phyloP scores from a whole-genome alignment of 345 rosid species.

The Citropsis articulata region DNA sequence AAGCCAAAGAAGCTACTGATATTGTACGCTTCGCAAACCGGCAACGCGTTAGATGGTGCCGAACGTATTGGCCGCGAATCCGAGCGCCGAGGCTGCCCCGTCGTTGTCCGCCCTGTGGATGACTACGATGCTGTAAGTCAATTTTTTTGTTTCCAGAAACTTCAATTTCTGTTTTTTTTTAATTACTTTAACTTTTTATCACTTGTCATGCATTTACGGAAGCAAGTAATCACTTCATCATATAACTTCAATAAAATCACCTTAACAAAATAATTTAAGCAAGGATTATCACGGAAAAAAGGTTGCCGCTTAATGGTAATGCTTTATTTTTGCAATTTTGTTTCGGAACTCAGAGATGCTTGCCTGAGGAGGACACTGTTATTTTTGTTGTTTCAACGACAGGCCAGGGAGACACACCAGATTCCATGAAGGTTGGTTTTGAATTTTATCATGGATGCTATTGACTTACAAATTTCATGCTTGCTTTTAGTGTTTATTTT shows the following conservation, averaged over 20 bases:
- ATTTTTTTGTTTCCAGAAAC: not conserved
- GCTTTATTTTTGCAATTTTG: not conserved
- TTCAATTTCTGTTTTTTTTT: not conserved
- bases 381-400: constrained; percentile 92
- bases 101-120: constrained; percentile 47
- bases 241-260: too few species aligned
- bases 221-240: too few species aligned
- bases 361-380: constrained; percentile 51
- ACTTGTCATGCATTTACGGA: too few species aligned
- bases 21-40: constrained; percentile 80
- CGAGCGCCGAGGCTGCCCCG: constrained; percentile 65
- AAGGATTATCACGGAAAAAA: not conserved
- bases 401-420: constrained; percentile 95
- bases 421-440: constrained; percentile 65
- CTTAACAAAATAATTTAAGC: too few species aligned
- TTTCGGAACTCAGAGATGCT: constrained; percentile 47
- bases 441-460: not conserved
- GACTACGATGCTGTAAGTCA: constrained; percentile 58
- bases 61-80: constrained; percentile 83
- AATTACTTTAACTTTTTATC: too few species aligned
- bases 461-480: not conserved
- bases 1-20: constrained; percentile 42
- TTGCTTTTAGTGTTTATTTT: constrained; percentile 6
- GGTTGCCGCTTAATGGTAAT: not conserved
- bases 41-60: constrained; percentile 82